A percentile compares a stretch with the other conserved stretches of the same genome.
phyloP scores from a whole-genome alignment of 2,329 filamentous ascomycete genomes.

The Laburnicola sp. region DNA sequence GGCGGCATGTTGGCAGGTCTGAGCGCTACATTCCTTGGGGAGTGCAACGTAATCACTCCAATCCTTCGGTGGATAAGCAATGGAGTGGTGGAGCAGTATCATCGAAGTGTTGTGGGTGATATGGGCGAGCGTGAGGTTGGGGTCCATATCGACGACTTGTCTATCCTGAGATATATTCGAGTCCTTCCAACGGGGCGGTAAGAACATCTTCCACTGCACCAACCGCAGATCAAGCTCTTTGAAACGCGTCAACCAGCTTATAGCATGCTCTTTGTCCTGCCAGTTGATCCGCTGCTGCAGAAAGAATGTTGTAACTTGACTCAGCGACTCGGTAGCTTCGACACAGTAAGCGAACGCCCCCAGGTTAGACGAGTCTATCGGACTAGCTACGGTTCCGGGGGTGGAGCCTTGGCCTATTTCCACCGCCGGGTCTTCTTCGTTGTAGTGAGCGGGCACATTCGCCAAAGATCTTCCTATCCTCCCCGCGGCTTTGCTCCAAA shows the following conservation, averaged over 20 bases:
- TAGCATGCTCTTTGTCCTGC: slow-evolving; percentile 40
- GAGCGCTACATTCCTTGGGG: slow-evolving; percentile 38
- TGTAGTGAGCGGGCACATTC: slow-evolving; percentile 39
- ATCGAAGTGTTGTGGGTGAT: slow-evolving; percentile 43
- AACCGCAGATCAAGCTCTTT: slow-evolving; percentile 41
- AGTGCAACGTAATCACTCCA: slow-evolving; percentile 40
- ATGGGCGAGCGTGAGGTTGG: slow-evolving; percentile 40
- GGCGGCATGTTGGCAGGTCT: slow-evolving; percentile 39
- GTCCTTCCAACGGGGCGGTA: slow-evolving; percentile 39
- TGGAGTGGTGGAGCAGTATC: slow-evolving; percentile 40
- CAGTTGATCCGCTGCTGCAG: slow-evolving; percentile 40
- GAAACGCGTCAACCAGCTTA: slow-evolving; percentile 40
- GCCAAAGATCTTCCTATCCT: slow-evolving; percentile 37
- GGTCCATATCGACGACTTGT: slow-evolving; percentile 38
- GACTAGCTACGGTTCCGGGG: slow-evolving; percentile 34
- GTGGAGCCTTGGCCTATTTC: slow-evolving; percentile 32
- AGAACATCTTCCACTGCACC: slow-evolving; percentile 41
- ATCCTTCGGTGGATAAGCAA: slow-evolving; percentile 33
- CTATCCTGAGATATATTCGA: slow-evolving; percentile 37
- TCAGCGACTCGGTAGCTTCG: slow-evolving; percentile 39
- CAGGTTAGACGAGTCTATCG: slow-evolving; percentile 41
- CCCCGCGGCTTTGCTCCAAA: slow-evolving; percentile 43
- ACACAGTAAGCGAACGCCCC: slow-evolving; percentile 42
- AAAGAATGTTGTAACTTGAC: slow-evolving; percentile 42
- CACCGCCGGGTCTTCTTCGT: slow-evolving; percentile 34